Base-by-base conservation (phyloP, 306 rosid species). In the Cucurbita pepo region DNA sequence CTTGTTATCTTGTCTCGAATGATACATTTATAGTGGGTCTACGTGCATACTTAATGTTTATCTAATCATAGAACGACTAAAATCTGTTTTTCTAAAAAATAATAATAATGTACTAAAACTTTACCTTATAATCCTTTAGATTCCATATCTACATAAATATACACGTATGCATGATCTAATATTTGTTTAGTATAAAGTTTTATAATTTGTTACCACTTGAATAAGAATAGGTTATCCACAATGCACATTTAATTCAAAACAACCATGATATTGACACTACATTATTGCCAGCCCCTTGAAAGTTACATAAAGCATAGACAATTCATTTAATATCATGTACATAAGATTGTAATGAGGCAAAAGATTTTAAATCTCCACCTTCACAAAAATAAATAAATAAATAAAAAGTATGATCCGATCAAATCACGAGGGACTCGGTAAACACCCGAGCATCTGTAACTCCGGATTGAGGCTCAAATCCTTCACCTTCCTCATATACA, bases 401-500 rank as follows among this genome's bases (percentile, higher is more conserved):
- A 56, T 56, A 21, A 56, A 19, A 22, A 22, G 37, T 56, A 56
- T 2, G 18, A 8, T 60, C 3, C 11, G 13, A n/a, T 61, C 5
- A 10, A 63, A 8, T 75, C 50, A 78, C 15, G 96, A 87, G 41
- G 99, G 96, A 79, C 96, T 91, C 0, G 97, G 96, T 77, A 88
- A 85, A 75, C 92, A 84, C 59, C 66, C 78, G 8, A 85, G 76
- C 77, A 82, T 76, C 3, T 89, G 73, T n/a, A 86, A 77, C 56
- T 73, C 81, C 18, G 82, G 83, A 50, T 80, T 89, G 13, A 91
- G 78, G 16, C 79, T 78, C 79, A 94, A 77, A 70, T 84, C 80
- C 8, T 87, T 88, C 0, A 84, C 97, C 82, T 84, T 95, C 64
- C 88, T 95, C 38, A 79, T 89, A 34, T 95, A 91, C 84, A 95